A percentile compares a stretch with the other conserved stretches of the same genome.
These are phyloP conservation scores for Phylloporus gajari DNA, from an alignment of 1,284 basidiomycete genomes.

Conservation along the genomic window DNA sequence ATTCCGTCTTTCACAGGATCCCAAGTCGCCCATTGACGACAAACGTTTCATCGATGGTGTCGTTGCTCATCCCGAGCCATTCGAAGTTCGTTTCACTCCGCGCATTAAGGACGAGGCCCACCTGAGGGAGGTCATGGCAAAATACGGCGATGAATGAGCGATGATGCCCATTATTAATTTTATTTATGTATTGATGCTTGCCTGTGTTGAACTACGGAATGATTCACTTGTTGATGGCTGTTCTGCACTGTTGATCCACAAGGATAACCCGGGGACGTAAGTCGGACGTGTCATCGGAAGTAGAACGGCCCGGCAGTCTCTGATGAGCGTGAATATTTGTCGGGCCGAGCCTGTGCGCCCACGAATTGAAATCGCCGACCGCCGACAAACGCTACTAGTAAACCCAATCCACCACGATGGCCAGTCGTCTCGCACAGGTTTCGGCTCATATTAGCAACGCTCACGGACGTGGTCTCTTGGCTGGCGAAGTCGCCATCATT, in stretches of 20 bases:
- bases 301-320: neutral
- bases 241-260: too few species aligned
- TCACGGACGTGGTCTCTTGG: constrained; percentile 71
- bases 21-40: constrained; percentile 62
- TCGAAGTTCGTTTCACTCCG: constrained; percentile 63
- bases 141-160: constrained; percentile 27
- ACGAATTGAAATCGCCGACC: constrained; percentile 1
- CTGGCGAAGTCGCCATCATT: constrained; percentile 85
- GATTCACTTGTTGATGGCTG: too few species aligned
- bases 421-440: constrained; percentile 75
- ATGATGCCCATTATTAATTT: constrained; percentile 8
- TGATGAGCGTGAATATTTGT: constrained; percentile 1
- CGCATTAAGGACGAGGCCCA: constrained; percentile 41
- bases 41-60: constrained; percentile 67
- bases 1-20: constrained; percentile 64
- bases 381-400: neutral
- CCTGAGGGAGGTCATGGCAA: constrained; percentile 39
- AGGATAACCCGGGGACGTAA: too few species aligned
- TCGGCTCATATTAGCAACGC: constrained; percentile 73
- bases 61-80: constrained; percentile 67
- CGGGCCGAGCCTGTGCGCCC: neutral
- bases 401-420: constrained; percentile 53
- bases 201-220: neutral
- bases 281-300: too few species aligned
- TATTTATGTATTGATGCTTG: neutral